phyloP scores from a whole-genome alignment of 1,139 yeast genomes.

The Cylindricascospora bacillispora region DNA sequence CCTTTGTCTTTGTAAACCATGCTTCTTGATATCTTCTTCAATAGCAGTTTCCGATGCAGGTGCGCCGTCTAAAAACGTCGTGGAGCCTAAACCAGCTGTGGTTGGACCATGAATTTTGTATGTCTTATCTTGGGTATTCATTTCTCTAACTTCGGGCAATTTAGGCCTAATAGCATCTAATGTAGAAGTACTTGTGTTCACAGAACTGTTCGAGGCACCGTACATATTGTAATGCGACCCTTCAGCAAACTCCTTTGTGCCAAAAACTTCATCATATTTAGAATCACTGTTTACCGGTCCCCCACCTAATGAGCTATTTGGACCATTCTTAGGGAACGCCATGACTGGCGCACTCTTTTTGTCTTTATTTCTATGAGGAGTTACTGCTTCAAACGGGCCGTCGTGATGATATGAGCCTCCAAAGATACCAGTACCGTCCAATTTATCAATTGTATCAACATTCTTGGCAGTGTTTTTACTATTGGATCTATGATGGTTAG shows the following conservation, averaged over 20 bases:
- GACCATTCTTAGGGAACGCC: conserved; percentile 92
- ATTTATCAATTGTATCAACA: conserved; percentile 81
- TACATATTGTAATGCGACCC: background rate
- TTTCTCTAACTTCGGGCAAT: conserved; percentile 37
- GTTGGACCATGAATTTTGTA: conserved; percentile 67
- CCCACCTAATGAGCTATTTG: conserved; percentile 71
- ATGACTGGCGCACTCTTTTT: conserved; percentile 74
- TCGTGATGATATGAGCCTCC: conserved; percentile 95
- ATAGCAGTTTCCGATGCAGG: conserved; percentile 59
- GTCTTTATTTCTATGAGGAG: conserved; percentile 84
- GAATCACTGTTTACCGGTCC: conserved; percentile 20
- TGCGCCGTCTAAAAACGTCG: conserved; percentile 83
- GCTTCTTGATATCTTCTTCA: conserved; percentile 24
- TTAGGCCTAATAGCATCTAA: conserved; percentile 29
- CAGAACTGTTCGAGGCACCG: background rate
- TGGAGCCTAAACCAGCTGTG: conserved; percentile 70
- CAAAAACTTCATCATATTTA: conserved; percentile 17
- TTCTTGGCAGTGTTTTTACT: conserved; percentile 32
- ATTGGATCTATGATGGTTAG: conserved; percentile 31
- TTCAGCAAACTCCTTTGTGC: background rate
- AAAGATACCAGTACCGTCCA: conserved; percentile 87
- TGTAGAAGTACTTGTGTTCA: conserved; percentile 6
- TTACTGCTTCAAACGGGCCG: conserved; percentile 97
- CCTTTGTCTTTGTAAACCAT: conserved; percentile 51
- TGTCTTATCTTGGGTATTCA: conserved; percentile 53